Evolutionary conservation across 345 rosid species (phyloP), one percentile per base, ranked within the genome.

Genomic region (Aegle marmelos): DNA sequence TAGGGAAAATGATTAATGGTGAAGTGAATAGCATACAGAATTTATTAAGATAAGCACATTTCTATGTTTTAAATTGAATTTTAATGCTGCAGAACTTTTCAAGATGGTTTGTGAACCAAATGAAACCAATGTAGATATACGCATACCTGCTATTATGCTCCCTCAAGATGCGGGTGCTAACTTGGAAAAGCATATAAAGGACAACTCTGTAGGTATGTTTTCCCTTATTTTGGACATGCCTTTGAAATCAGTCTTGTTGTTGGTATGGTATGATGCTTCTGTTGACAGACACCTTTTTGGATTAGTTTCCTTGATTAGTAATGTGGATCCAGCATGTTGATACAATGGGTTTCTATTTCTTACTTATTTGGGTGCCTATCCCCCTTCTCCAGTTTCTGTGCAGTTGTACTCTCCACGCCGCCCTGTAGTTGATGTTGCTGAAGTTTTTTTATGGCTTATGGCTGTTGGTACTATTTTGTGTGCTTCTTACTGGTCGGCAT

Each of bases 391-490:
- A 96, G 99, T 96, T 87, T 81, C 85, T 69, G 89, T 96, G 83
- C 95, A 91, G 82, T 81, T 94, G 60, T 96, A 94, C 88, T 94
- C 99, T 34, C 99, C 99, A 17, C 85, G 62, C 76, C 98, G 99
- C 57, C 97, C 98, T 25, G 80, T 87, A 28, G 97, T 96, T 77
- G 99, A 96, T 72, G 91, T 94, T 79, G 98, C 99, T 56, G 99
- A 96, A 91, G 97, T 96, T 69, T 96, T 96, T 80, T 83, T 96
- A 30, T 96, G 99, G 99, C 95, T 96, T 75, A 94, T 96, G 97
- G 99, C 99, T 77, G 97, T 92, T 59, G 94, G 97, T 71, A 94
- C 97, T 76, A 94, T 96, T 58, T 80, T 94, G 76, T 91, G 97
- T 86, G 95, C 97, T 76, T 91, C 98, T 74, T 95, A 87, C 76